phyloP scores from a whole-genome alignment of 2,329 filamentous ascomycete genomes.

The Pezizomycotina sp. region DNA sequence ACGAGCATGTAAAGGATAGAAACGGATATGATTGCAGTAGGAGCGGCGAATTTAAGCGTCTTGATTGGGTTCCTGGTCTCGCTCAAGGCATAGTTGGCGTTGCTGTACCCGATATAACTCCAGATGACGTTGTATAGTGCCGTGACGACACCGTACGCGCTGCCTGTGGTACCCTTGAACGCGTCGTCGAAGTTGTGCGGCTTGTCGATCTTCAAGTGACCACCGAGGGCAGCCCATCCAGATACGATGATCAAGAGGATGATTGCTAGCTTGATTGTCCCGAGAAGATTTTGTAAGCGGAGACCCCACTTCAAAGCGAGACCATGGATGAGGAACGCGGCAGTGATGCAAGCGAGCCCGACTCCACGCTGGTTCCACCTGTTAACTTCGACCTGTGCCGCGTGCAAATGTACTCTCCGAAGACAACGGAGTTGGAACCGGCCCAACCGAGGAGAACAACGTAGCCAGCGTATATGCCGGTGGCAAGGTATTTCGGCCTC shows the following conservation, averaged over 20 bases:
- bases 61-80: conserved; percentile 41
- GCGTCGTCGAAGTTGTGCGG: conserved; percentile 43
- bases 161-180: conserved; percentile 34
- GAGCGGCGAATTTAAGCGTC: conserved; percentile 41
- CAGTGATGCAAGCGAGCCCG: conserved; percentile 39
- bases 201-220: conserved; percentile 34
- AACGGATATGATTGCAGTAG: conserved; percentile 41
- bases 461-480: conserved; percentile 43
- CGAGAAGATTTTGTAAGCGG: conserved; percentile 42
- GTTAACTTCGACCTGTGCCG: conserved; percentile 34
- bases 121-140: conserved; percentile 44
- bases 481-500: conserved; percentile 42
- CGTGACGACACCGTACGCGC: conserved; percentile 39
- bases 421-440: conserved; percentile 42
- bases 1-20: conserved; percentile 46
- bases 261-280: conserved; percentile 44
- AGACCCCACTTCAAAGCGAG: conserved; percentile 42
- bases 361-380: conserved; percentile 44
- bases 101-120: conserved; percentile 48
- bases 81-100: conserved; percentile 44
- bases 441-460: conserved; percentile 47
- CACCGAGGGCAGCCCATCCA: conserved; percentile 41
- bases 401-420: conserved; percentile 42
- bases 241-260: conserved; percentile 46
- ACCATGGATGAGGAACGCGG: conserved; percentile 39